Evolutionary conservation across 164 flowering plant species (phyloP).

Genomic region (Magnolia changhungtana): DNA sequence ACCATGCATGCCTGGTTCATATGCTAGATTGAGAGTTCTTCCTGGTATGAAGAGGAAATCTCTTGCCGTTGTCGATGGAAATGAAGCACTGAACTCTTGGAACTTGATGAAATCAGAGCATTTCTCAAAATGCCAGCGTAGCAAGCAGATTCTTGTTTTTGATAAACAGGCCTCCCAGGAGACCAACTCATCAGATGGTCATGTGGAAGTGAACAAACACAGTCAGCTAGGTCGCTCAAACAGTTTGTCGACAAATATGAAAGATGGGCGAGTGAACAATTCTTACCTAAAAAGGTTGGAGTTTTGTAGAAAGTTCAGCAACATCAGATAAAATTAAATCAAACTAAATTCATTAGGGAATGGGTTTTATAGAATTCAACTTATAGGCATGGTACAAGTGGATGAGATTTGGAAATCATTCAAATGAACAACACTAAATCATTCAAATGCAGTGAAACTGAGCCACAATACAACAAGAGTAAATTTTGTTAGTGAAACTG

Average conservation of each 20-base stretch:
- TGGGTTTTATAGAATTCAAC: too few species aligned
- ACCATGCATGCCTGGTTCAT: constrained; percentile 28
- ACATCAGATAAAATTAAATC: too few species aligned
- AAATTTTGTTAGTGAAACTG: too few species aligned
- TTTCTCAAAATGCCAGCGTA: constrained; percentile 30
- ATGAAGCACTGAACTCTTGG: constrained; percentile 12
- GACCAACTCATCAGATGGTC: constrained; percentile 20
- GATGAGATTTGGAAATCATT: too few species aligned
- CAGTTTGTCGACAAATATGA: constrained; percentile 26
- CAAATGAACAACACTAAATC: too few species aligned
- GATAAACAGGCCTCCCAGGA: constrained; percentile 17
- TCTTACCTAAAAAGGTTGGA: too few species aligned
- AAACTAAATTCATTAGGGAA: too few species aligned
- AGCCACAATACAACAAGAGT: too few species aligned
- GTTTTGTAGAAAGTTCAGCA: too few species aligned
- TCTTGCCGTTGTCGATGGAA: constrained; percentile 16
- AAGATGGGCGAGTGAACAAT: too few species aligned
- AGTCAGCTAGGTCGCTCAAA: constrained; percentile 21
- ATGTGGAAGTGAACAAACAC: constrained; percentile 32
- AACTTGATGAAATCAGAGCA: constrained; percentile 6
- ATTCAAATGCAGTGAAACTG: too few species aligned
- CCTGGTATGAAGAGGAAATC: constrained; percentile 72
- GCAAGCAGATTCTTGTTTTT: constrained; percentile 15
- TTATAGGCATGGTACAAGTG: too few species aligned
- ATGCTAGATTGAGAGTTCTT: constrained; percentile 46